Evolutionary conservation across 257 asterid species (phyloP).

Genomic region (Petrea volubilis): DNA sequence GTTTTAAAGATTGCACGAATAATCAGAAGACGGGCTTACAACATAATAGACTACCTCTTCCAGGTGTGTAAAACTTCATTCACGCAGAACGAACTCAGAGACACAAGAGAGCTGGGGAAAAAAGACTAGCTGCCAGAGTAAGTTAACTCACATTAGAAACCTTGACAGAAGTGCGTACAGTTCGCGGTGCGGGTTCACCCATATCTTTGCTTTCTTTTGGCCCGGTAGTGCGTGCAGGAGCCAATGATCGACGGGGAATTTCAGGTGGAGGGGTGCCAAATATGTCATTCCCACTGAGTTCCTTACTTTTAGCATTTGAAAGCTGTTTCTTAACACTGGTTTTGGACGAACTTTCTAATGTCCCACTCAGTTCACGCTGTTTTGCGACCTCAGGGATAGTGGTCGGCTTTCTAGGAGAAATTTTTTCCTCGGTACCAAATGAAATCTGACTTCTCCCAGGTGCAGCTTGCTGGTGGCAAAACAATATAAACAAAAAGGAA

Average conservation of each 20-base stretch:
- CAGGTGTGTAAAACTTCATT: background rate
- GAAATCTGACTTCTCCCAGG: slow-evolving; percentile 94
- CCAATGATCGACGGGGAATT: slow-evolving; percentile 58
- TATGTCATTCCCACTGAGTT: slow-evolving; percentile 86
- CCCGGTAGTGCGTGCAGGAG: slow-evolving; percentile 53
- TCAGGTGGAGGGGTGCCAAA: slow-evolving; percentile 91
- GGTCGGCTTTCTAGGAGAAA: slow-evolving; percentile 87
- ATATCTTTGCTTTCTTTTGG: slow-evolving; percentile 61
- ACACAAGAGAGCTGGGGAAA: background rate
- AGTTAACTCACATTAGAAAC: slow-evolving; percentile 79
- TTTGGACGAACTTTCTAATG: slow-evolving; percentile 64
- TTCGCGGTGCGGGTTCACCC: slow-evolving; percentile 81
- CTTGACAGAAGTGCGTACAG: slow-evolving; percentile 80
- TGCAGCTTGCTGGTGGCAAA: slow-evolving; percentile 70
- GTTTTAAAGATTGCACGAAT: background rate
- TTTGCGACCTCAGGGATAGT: slow-evolving; percentile 84
- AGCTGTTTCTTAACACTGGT: slow-evolving; percentile 57
- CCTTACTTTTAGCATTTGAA: slow-evolving; percentile 81
- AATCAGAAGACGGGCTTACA: background rate
- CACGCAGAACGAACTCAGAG: background rate
- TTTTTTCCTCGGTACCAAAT: slow-evolving; percentile 73
- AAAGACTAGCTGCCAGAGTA: background rate
- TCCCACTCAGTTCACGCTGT: slow-evolving; percentile 92
- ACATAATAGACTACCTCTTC: background rate
- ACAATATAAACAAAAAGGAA: background rate